Conservation (phyloP, 106 monocot species). For the Ottelia alismoides region DNA sequence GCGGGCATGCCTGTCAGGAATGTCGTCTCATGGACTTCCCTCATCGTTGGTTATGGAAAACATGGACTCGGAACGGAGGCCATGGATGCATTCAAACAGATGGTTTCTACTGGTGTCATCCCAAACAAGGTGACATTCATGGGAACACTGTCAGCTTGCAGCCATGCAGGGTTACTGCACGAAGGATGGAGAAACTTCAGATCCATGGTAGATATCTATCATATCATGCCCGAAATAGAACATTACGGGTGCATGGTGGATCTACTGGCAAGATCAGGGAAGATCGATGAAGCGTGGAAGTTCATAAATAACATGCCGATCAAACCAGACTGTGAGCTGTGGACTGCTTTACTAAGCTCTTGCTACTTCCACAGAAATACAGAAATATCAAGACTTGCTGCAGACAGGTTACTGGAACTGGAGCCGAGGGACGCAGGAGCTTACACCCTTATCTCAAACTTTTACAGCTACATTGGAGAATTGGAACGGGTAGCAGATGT, state of each 20-base stretch:
- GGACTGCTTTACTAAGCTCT: conserved; percentile 33
- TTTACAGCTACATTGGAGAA: conserved; percentile 28
- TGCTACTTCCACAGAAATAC: conserved; percentile 20
- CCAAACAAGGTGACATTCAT: conserved; percentile 43
- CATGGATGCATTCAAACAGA: conserved; percentile 11
- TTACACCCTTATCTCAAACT: conserved; percentile 38
- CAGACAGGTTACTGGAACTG: conserved; percentile 20
- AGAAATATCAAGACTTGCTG: conserved; percentile 26
- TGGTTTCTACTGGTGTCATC: conserved; percentile 7
- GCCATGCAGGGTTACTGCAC: conserved; percentile 24
- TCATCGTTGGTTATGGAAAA: conserved; percentile 33
- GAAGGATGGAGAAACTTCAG: conserved; percentile 23
- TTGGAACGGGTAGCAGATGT: conserved; percentile 25
- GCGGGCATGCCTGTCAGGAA: conserved; percentile 11
- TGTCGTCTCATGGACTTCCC: conserved; percentile 36
- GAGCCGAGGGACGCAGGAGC: conserved; percentile 28
- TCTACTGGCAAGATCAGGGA: conserved; percentile 39
- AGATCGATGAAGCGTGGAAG: conserved; percentile 18
- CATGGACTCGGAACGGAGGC: conserved; percentile 20
- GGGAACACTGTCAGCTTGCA: conserved; percentile 29
- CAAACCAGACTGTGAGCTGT: conserved; percentile 24
- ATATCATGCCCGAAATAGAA: too few relatives aligned
- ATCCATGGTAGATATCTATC: conserved; percentile 15
- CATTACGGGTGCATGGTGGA: conserved; percentile 45
- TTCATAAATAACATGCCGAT: conserved; percentile 23